Conservation (phyloP, 2,329 filamentous ascomycete genomes). For the Dothideomycetidae sp. region DNA sequence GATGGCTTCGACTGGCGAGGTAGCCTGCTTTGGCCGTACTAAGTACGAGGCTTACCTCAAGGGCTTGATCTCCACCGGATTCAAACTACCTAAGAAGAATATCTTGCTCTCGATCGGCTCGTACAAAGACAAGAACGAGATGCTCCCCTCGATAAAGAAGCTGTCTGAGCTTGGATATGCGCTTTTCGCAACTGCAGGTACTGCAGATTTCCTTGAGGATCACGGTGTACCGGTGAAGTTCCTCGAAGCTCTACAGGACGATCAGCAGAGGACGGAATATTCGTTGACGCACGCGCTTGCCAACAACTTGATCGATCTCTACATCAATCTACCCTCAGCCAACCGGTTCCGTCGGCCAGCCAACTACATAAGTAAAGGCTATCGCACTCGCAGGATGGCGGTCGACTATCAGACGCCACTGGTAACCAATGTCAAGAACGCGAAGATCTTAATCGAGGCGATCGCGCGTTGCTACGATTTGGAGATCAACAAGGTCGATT, state of each 20-base stretch:
- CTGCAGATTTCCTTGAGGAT: slow-evolving; percentile 89
- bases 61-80: slow-evolving; percentile 86
- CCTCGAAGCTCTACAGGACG: slow-evolving; percentile 67
- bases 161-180: slow-evolving; percentile 87
- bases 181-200: slow-evolving; percentile 89
- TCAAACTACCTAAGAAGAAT: slow-evolving; percentile 91
- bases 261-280: slow-evolving; percentile 87
- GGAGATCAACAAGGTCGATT: slow-evolving; percentile 70
- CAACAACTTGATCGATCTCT: slow-evolving; percentile 95
- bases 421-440: slow-evolving; percentile 98
- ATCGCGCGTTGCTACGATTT: slow-evolving; percentile 81
- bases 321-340: slow-evolving; percentile 98
- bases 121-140: slow-evolving; percentile 95
- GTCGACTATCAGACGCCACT: slow-evolving; percentile 95
- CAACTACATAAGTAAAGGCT: slow-evolving; percentile 97
- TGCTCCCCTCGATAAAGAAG: slow-evolving; percentile 83
- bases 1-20: slow-evolving; percentile 98
- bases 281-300: slow-evolving; percentile 92
- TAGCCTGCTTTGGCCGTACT: slow-evolving; percentile 87
- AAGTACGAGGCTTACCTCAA: slow-evolving; percentile 98
- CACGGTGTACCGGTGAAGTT: slow-evolving; percentile 87
- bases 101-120: slow-evolving; percentile 90
- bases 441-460: slow-evolving; percentile 91
- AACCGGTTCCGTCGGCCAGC: slow-evolving; percentile 94
- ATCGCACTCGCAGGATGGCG: slow-evolving; percentile 91